Evolutionary conservation across 768 basidiomycete genomes (phyloP).

Genomic region (Suillus placidus): DNA sequence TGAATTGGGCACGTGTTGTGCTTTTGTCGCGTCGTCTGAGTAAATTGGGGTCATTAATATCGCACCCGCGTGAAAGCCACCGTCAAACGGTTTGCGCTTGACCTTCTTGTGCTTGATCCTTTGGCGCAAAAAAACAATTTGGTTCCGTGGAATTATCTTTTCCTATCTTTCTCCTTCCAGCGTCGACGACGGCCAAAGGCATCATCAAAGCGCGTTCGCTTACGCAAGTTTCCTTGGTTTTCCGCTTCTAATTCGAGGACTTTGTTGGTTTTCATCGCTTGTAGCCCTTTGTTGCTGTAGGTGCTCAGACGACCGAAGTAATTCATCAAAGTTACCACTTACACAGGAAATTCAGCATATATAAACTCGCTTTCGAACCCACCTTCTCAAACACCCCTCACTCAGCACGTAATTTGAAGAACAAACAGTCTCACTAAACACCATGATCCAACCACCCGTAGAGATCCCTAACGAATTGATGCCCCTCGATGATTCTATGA

Average conservation of each 20-base stretch:
- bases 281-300: constrained; percentile 24
- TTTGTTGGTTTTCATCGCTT: constrained; percentile 18
- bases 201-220: constrained; percentile 13
- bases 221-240: constrained; percentile 10
- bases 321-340: constrained; percentile 10
- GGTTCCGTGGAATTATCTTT: constrained; percentile 15
- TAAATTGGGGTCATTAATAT: constrained; percentile 1
- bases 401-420: neutral
- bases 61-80: neutral
- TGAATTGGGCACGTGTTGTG: neutral
- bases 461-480: constrained; percentile 24
- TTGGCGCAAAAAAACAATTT: neutral
- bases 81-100: neutral
- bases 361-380: constrained; percentile 1
- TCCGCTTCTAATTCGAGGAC: constrained; percentile 19
- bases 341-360: constrained; percentile 3
- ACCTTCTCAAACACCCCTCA: neutral
- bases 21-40: constrained; percentile 4
- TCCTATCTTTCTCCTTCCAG: constrained; percentile 9
- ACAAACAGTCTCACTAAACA: neutral
- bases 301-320: constrained; percentile 17
- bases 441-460: constrained; percentile 8
- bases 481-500: constrained; percentile 29
- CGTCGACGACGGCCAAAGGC: constrained; percentile 2
- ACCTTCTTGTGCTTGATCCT: constrained; percentile 2